Percentiles rank a stretch among this genome's conserved stretches.
Evolutionary conservation across 257 asterid species (phyloP).

Genomic region (Ballota nigra): DNA sequence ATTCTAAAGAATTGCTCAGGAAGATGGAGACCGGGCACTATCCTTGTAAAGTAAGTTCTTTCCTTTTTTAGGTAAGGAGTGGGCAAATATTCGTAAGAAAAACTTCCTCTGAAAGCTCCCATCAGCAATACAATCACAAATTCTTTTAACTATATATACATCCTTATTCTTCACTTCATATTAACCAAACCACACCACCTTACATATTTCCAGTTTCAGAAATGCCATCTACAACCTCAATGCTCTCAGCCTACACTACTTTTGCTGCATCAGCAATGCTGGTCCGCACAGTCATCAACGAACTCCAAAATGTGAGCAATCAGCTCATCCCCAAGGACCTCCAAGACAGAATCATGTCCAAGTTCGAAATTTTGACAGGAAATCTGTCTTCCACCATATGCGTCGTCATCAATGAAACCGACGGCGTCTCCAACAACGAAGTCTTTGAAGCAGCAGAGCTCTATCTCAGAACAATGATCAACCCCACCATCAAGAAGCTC

Average conservation of each 20-base stretch:
- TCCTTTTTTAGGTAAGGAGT: background rate
- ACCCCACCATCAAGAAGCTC: background rate
- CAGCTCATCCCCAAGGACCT: background rate
- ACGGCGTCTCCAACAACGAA: background rate
- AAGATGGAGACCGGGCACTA: background rate
- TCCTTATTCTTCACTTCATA: background rate
- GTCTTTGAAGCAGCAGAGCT: background rate
- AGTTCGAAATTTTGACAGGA: background rate
- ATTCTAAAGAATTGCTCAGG: background rate
- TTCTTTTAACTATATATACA: no score
- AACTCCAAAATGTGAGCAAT: background rate
- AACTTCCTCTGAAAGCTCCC: background rate
- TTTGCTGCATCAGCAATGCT: background rate
- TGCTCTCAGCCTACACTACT: background rate
- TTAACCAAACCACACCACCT: no score
- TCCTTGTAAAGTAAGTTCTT: background rate
- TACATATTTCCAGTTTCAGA: background rate
- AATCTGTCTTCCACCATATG: background rate
- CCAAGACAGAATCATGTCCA: background rate
- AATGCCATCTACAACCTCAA: background rate
- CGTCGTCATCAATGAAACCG: background rate
- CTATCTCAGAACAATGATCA: background rate
- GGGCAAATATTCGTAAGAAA: background rate
- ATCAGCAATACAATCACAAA: background rate
- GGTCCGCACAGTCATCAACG: background rate